Conservation (phyloP, 352 stramenopile genomes). For the Phytophthora syringae region DNA sequence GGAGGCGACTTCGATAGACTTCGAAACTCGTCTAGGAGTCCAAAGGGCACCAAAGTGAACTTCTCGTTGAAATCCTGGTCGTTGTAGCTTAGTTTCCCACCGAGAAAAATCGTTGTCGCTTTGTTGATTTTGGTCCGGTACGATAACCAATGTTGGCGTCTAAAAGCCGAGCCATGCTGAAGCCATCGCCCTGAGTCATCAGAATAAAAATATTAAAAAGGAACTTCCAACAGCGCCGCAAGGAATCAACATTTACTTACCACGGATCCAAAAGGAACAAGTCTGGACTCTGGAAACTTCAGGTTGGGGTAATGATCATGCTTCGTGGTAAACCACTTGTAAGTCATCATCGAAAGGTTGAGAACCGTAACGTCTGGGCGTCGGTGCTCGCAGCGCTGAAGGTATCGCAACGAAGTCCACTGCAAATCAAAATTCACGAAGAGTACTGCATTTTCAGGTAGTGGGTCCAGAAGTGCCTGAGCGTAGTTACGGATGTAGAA, state of each 20-base stretch:
- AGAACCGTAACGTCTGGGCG: slow-evolving; percentile 83
- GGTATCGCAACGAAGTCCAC: slow-evolving; percentile 92
- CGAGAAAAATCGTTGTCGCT: slow-evolving; percentile 74
- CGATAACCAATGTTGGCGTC: slow-evolving; percentile 42
- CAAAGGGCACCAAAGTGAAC: slow-evolving; percentile 60
- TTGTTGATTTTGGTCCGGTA: background rate
- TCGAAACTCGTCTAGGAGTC: slow-evolving; percentile 65
- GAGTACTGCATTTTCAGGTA: slow-evolving; percentile 84
- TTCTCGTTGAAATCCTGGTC: slow-evolving; percentile 58
- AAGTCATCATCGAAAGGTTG: slow-evolving; percentile 93
- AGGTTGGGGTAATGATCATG: slow-evolving; percentile 72
- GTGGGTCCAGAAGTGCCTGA: slow-evolving; percentile 78
- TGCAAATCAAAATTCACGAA: slow-evolving; percentile 94
- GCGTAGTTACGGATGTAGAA: slow-evolving; percentile 90
- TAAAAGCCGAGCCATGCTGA: slow-evolving; percentile 53
- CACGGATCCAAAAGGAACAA: slow-evolving; percentile 45
- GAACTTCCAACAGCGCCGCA: background rate
- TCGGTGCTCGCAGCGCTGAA: slow-evolving; percentile 88
- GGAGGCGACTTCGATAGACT: slow-evolving; percentile 12
- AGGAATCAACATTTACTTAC: slow-evolving; percentile 25
- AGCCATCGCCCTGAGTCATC: slow-evolving; percentile 44
- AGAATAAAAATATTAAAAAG: slow-evolving; percentile 1
- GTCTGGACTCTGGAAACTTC: slow-evolving; percentile 59
- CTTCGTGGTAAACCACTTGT: slow-evolving; percentile 81
- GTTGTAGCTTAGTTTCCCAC: slow-evolving; percentile 78